Percentiles rank a stretch among this genome's conserved stretches.
phyloP scores from a whole-genome alignment of 192 early-diverging fungal species.

The Mortierella hygrophila region DNA sequence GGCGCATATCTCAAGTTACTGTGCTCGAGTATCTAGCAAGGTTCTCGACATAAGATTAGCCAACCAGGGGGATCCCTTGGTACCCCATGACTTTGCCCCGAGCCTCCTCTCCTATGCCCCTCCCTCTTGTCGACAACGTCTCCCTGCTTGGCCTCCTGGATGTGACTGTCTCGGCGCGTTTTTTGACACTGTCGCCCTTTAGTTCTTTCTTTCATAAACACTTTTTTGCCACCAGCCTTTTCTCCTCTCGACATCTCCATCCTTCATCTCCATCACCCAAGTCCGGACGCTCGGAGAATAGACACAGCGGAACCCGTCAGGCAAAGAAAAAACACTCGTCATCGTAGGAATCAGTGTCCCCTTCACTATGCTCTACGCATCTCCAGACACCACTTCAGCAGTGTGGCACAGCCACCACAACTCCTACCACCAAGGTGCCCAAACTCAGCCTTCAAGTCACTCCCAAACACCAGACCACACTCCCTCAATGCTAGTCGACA shows the following conservation, averaged over 20 bases:
- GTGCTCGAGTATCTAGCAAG: too few species aligned
- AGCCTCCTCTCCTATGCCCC: too few species aligned
- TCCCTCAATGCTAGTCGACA: constrained; percentile 20
- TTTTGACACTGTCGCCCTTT: too few species aligned
- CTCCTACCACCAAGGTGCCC: neutral
- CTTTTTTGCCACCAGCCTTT: neutral
- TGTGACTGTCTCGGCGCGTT: too few species aligned
- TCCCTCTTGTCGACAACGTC: too few species aligned
- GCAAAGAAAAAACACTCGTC: neutral
- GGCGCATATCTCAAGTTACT: too few species aligned
- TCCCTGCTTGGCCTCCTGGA: too few species aligned
- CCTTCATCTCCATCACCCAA: neutral
- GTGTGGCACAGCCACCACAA: neutral
- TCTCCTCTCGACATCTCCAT: too few species aligned
- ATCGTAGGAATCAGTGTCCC: too few species aligned
- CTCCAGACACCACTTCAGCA: neutral
- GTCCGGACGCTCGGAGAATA: neutral
- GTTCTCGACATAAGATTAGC: too few species aligned
- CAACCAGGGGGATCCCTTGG: too few species aligned
- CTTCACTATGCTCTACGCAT: neutral
- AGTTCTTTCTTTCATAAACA: neutral
- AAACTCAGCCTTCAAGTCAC: neutral
- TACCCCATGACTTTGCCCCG: too few species aligned
- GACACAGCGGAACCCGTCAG: neutral
- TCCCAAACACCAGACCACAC: neutral